Evolutionary conservation across 345 rosid species (phyloP).

Genomic region (Draba incana): DNA sequence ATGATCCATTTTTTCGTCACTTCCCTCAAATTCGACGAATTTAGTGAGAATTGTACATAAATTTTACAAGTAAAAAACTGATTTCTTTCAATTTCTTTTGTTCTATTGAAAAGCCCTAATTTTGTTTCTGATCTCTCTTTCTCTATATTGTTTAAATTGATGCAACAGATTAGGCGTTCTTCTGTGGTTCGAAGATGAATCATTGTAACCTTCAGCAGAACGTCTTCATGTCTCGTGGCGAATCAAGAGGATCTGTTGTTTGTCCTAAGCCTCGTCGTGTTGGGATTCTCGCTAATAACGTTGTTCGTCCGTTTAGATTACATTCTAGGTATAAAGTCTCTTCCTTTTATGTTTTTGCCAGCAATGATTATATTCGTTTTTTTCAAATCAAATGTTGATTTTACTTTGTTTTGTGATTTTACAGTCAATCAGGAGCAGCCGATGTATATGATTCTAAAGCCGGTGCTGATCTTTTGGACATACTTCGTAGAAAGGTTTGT

Average conservation of each 20-base stretch:
- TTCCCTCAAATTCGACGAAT: slow-evolving; percentile 12
- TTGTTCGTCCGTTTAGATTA: slow-evolving; percentile 51
- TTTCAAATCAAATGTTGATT: background rate
- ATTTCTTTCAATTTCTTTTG: background rate
- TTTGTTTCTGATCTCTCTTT: background rate
- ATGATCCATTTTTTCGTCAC: slow-evolving; percentile 2
- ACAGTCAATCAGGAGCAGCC: slow-evolving; percentile 39
- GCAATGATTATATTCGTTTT: background rate
- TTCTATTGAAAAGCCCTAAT: background rate
- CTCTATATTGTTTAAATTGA: background rate
- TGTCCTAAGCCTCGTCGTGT: slow-evolving; percentile 93
- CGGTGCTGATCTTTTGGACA: slow-evolving; percentile 69
- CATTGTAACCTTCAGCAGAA: slow-evolving; percentile 73
- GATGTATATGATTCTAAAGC: slow-evolving; percentile 58
- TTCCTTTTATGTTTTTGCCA: background rate
- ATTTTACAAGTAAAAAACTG: background rate
- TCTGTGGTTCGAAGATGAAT: slow-evolving; percentile 66
- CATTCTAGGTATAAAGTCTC: slow-evolving; percentile 52
- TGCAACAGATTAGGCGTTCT: slow-evolving; percentile 53
- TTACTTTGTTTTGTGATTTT: background rate
- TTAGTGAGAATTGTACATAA: slow-evolving; percentile 4
- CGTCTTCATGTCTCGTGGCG: slow-evolving; percentile 62
- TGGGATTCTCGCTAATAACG: slow-evolving; percentile 50
- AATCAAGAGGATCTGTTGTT: slow-evolving; percentile 55
- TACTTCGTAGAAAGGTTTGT: slow-evolving; percentile 60